These are phyloP conservation scores for Cymbopogon flexuosus DNA, from an alignment of 202 grass and related monocot species.

Conservation along the genomic window DNA sequence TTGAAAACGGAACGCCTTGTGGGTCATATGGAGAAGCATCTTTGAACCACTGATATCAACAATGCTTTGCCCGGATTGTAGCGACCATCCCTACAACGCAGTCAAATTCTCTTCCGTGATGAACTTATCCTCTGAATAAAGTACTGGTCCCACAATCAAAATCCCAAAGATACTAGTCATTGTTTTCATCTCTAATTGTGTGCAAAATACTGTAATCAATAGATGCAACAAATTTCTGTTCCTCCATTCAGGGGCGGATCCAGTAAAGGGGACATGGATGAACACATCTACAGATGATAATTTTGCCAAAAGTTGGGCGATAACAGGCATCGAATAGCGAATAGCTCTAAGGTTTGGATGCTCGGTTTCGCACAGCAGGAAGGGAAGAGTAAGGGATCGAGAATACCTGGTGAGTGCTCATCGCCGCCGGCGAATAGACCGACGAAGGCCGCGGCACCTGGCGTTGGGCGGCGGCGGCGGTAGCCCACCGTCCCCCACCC, in stretches of 20 bases:
- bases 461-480: not conserved
- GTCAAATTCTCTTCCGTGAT: not conserved
- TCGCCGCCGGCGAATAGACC: not conserved
- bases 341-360: not conserved
- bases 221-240: not conserved
- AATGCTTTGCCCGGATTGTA: not conserved
- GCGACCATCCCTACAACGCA: constrained; percentile 33
- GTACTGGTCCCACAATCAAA: not conserved
- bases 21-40: constrained; percentile 4
- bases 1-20: constrained; percentile 2
- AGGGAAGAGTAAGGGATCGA: not conserved
- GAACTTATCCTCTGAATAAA: not conserved
- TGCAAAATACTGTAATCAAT: not conserved
- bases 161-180: not conserved
- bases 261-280: not conserved
- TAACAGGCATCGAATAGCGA: not conserved
- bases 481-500: not conserved
- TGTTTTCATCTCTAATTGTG: not conserved
- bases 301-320: not conserved
- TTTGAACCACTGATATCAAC: constrained; percentile 3
- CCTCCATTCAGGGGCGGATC: not conserved
- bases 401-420: not conserved
- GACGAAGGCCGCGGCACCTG: not conserved
- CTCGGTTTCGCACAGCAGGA: not conserved
- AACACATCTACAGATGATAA: not conserved